Evolutionary conservation across 176 grass and related monocot species (phyloP).

Genomic region (Eleusine coracana): DNA sequence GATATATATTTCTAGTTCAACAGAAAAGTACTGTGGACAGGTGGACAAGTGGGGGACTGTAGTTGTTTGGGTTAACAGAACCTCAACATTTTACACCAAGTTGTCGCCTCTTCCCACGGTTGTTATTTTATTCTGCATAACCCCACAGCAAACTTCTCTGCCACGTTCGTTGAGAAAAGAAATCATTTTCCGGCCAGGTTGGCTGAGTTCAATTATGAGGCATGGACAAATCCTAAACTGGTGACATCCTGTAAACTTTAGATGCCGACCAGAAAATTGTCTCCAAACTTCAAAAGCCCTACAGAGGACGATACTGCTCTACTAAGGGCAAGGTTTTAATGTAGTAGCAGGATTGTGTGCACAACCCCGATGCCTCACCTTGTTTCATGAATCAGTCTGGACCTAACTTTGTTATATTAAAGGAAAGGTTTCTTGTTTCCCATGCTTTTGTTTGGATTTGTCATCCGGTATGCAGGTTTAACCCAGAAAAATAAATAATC

Average conservation of each 20-base stretch:
- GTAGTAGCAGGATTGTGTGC: neutral
- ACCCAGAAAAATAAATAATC: neutral
- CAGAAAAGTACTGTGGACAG: neutral
- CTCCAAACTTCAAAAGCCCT: neutral
- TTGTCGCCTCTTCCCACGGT: neutral
- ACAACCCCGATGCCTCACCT: neutral
- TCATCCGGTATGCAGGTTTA: neutral
- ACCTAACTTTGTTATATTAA: neutral
- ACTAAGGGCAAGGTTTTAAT: neutral
- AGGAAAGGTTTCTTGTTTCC: neutral
- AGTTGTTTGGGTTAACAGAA: neutral
- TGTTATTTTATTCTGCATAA: neutral
- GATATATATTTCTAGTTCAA: neutral
- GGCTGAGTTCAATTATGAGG: neutral
- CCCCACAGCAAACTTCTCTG: neutral
- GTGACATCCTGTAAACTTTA: neutral
- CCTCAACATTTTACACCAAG: slow-evolving; percentile 3
- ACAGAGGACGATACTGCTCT: neutral
- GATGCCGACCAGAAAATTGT: neutral
- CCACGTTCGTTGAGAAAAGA: neutral
- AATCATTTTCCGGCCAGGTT: neutral
- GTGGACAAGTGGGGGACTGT: neutral
- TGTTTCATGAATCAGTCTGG: neutral
- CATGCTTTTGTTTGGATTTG: neutral
- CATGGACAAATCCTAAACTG: neutral